Conservation (phyloP, 257 asterid genomes). For the Solanum sejunctum region DNA sequence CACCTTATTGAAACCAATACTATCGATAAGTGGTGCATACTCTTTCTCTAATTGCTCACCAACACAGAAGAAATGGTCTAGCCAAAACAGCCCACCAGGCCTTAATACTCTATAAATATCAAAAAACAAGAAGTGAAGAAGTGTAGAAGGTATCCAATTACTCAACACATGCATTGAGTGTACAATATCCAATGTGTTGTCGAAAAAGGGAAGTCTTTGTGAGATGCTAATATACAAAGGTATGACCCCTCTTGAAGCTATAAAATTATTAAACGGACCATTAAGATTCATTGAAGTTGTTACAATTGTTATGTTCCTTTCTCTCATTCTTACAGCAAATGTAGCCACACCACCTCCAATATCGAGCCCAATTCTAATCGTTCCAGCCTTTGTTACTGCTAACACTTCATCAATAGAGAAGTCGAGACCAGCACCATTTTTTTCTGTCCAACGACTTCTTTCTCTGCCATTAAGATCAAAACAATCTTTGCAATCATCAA, state of each 20-base stretch:
- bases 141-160: neutral
- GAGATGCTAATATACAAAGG: constrained; percentile 56
- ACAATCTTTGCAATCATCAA: constrained; percentile 64
- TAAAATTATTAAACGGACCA: constrained; percentile 55
- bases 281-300: constrained; percentile 58
- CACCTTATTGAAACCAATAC: constrained; percentile 45
- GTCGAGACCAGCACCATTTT: constrained; percentile 17
- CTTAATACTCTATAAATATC: neutral
- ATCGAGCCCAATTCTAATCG: constrained; percentile 53
- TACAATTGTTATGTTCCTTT: constrained; percentile 35
- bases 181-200: constrained; percentile 49
- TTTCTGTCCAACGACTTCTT: constrained; percentile 26
- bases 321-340: constrained; percentile 66
- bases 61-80: constrained; percentile 42
- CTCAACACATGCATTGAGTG: neutral
- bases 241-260: constrained; percentile 62
- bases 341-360: constrained; percentile 77
- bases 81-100: neutral
- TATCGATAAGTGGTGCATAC: constrained; percentile 49
- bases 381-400: constrained; percentile 26
- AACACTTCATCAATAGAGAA: constrained; percentile 52
- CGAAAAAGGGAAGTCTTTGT: constrained; percentile 68
- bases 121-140: neutral
- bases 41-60: constrained; percentile 33
- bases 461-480: constrained; percentile 53